phyloP scores from a whole-genome alignment of 257 asterid genomes.

The Solanum gandarillasii region DNA sequence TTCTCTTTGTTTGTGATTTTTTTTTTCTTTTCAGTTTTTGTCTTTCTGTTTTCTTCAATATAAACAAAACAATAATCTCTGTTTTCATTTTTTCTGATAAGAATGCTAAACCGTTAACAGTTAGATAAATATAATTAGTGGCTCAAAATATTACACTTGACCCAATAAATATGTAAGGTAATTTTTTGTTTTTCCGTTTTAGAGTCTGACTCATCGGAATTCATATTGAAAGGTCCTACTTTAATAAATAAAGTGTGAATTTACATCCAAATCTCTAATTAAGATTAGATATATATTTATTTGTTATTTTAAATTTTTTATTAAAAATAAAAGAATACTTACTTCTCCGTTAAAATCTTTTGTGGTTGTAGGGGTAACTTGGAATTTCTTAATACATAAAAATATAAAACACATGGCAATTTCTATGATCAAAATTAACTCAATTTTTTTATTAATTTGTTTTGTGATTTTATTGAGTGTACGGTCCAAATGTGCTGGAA shows the following conservation, averaged over 20 bases:
- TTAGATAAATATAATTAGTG: background rate
- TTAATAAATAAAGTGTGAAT: rapidly evolving
- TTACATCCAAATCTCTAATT: no score
- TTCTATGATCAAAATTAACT: background rate
- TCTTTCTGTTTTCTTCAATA: background rate
- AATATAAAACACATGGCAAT: background rate
- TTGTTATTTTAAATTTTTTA: no score
- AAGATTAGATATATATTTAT: no score
- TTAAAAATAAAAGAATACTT: no score
- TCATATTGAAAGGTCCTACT: rapidly evolving
- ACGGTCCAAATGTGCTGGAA: background rate
- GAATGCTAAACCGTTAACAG: background rate
- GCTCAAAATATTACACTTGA: background rate
- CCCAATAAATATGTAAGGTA: background rate
- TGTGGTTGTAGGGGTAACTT: background rate
- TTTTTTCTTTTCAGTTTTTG: background rate
- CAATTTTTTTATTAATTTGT: background rate
- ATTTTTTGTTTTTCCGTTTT: background rate
- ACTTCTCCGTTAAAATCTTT: no score
- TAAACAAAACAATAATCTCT: background rate
- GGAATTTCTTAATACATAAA: background rate
- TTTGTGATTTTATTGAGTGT: background rate
- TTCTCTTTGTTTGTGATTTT: background rate
- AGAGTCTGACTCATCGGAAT: rapidly evolving
- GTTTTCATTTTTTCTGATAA: background rate